These are phyloP conservation scores for Phalaenopsis aphrodite DNA, from an alignment of 106 monocot species.

Conservation along the genomic window DNA sequence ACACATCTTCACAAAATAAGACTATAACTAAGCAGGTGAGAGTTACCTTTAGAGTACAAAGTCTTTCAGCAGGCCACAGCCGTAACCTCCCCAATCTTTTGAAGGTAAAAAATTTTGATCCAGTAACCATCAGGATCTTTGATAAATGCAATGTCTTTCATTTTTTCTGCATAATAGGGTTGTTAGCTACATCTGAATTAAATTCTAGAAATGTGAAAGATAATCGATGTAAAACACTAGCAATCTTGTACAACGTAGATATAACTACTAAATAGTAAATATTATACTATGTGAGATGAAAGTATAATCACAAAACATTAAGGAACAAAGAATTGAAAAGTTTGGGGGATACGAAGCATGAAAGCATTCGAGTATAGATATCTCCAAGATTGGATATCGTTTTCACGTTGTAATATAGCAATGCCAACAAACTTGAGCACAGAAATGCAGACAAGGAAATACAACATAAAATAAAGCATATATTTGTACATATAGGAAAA, in stretches of 20 bases:
- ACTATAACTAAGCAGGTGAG: background rate
- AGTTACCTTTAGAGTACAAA: background rate
- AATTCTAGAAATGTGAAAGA: background rate
- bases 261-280: background rate
- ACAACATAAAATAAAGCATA: too few relatives aligned
- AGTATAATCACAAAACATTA: background rate
- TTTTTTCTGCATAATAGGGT: conserved; percentile 56
- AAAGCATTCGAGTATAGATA: background rate
- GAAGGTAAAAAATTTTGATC: conserved; percentile 96
- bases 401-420: background rate
- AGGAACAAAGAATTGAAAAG: background rate
- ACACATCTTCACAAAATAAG: background rate
- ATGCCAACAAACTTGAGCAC: background rate
- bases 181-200: background rate
- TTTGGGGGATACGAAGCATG: background rate
- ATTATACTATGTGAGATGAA: background rate
- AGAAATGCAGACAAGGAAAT: too few relatives aligned
- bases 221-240: background rate
- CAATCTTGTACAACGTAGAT: background rate
- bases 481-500: too few relatives aligned
- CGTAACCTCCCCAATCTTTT: conserved; percentile 49
- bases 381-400: background rate
- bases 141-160: conserved; percentile 96
- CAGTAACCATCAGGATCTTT: conserved; percentile 99
- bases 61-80: conserved; percentile 37